Evolutionary conservation across 148 eudicot genomes (phyloP).

Genomic region (Suaeda aralocaspica): DNA sequence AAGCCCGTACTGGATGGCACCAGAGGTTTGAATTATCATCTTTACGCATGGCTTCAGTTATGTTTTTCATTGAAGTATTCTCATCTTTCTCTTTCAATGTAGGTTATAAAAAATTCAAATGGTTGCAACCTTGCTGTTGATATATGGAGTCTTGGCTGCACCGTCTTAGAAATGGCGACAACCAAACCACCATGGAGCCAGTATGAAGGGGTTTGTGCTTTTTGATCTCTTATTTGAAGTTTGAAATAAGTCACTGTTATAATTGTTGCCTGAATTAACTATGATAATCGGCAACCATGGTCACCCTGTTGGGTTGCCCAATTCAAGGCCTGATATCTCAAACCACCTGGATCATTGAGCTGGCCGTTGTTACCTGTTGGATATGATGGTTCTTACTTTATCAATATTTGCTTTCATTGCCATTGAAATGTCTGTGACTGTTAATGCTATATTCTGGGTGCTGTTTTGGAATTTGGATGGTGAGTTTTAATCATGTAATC

Average conservation of each 20-base stretch:
- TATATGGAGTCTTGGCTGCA: constrained; percentile 97
- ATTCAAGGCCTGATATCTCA: background rate
- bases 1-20: constrained; percentile 99
- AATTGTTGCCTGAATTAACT: background rate
- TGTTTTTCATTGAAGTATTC: constrained; percentile 11
- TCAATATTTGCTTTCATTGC: background rate
- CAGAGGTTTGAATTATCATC: constrained; percentile 56
- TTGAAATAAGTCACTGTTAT: background rate
- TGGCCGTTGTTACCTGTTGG: background rate
- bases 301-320: background rate
- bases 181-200: constrained; percentile 98
- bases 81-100: constrained; percentile 19
- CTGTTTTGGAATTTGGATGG: background rate
- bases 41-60: background rate
- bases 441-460: background rate
- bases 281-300: background rate
- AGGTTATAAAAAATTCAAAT: constrained; percentile 76
- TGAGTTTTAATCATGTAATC: background rate
- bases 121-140: constrained; percentile 84
- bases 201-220: constrained; percentile 84
- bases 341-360: background rate
- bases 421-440: background rate
- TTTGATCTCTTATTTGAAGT: background rate
- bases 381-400: background rate
- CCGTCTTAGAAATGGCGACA: constrained; percentile 92